Base-by-base conservation (phyloP, 139 green algal genomes). In the Gonium pectorale region DNA sequence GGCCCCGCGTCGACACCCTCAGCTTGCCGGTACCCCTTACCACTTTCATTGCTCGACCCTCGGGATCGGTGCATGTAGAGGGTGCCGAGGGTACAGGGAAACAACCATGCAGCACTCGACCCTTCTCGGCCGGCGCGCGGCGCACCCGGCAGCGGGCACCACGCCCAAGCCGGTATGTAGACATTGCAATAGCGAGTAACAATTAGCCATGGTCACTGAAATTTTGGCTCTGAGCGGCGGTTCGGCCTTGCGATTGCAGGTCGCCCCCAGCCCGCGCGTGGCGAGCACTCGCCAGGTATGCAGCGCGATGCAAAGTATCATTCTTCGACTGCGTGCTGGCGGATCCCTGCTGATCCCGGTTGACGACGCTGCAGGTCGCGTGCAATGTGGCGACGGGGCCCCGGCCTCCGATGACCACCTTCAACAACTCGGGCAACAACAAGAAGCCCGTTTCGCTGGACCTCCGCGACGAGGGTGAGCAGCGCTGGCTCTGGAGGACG, bases 301-400 rank as follows among this genome's bases (percentile, higher is more conserved):
- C 38, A 49, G 11, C 3, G 33, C 37, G 2, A 11, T 64, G 17
- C 21, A 49, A 46, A 46, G 5, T 40, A 9, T 0, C 33, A 35
- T 52, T 22, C 2, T 1, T 8, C 19, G 13, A 11, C 22, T 6
- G 15, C 29, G 3, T 56, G 56, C 35, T 43, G 17, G 54, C n/a
- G 60, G 54, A 81, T 56, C 46, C 27, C 17, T 37, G 26, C 56
- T 81, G 73, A 81, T 81, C 73, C 56, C 15, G 38, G 4, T 3
- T 41, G 15, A 24, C 7, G 26, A 26, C 3, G 3, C 11, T 71
- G 63, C 81, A 91, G 90, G 87, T 93, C 6, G 79, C 79, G 3
- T 91, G 86, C 83, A 94, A 93, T 81, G 91, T 94, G 22, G 81
- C 83, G 3, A 92, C 89, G 44, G 89, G 89, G 0, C 89, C 89